Evolutionary conservation across 129 eudicot genomes (phyloP).

Genomic region (Arctium lappa): DNA sequence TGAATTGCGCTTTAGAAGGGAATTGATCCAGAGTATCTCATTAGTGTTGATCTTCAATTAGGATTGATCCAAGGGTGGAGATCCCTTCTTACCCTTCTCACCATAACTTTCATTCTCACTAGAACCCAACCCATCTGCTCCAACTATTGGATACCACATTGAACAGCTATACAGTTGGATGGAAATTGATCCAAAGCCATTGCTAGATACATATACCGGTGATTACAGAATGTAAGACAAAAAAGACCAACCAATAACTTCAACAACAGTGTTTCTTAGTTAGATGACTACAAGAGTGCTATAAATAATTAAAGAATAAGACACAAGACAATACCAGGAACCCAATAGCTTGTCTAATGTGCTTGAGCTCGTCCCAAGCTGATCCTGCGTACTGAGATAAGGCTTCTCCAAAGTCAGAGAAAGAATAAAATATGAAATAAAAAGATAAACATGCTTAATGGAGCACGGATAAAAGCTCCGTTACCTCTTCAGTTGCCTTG

Average conservation of each 20-base stretch:
- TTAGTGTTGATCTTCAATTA: too few species aligned
- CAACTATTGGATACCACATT: not conserved
- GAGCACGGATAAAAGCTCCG: not conserved
- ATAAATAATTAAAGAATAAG: conserved; percentile 5
- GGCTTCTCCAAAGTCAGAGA: conserved; percentile 16
- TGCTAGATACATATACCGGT: not conserved
- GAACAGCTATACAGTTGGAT: too few species aligned
- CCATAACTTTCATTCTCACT: too few species aligned
- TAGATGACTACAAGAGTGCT: not conserved
- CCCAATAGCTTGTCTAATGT: conserved; percentile 92
- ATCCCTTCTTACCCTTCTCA: too few species aligned
- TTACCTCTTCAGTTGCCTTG: conserved; percentile 84
- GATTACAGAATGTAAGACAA: not conserved
- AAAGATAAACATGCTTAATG: conserved; percentile 2
- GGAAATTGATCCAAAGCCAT: not conserved
- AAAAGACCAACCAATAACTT: not conserved
- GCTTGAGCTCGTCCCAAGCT: conserved; percentile 98
- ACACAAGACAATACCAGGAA: conserved; percentile 83
- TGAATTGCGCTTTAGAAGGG: too few species aligned
- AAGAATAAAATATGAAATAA: conserved; percentile 4
- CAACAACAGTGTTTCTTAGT: not conserved
- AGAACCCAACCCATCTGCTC: too few species aligned
- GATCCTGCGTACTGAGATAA: conserved; percentile 79
- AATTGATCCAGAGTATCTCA: too few species aligned
- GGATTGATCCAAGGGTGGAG: too few species aligned